Evolutionary conservation across 108 stramenopile genomes (phyloP), one percentile per base, ranked within the genome.

Genomic region (Cyclostephanos invisitatus): DNA sequence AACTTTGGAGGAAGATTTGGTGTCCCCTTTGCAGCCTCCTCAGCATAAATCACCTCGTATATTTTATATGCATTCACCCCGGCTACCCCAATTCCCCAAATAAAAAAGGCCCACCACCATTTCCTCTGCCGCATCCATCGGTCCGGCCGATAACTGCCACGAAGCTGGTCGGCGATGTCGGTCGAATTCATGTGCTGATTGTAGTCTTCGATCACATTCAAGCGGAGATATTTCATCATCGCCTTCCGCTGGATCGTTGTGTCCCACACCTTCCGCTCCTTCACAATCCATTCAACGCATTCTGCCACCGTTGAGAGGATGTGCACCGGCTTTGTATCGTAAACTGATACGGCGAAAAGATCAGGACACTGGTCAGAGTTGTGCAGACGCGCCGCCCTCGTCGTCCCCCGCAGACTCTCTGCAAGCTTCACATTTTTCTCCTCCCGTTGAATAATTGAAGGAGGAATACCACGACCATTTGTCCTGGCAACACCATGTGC

Each of bases 81-180:
- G 2, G 46, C 58, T 2, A 64, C 62, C 20, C 63, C 70, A 48
- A 79, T 51, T 46, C 48, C 72, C 74, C 80, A 81, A 18, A 69
- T 32, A 25, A 60, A 65, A 37, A 70, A 63, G 20, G 68, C 20
- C 80, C 74, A 81, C 80, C 80, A 81, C 74, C 80, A 81, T 47
- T 81, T 81, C 2, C 51, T 20, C 17, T 75, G 62, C 5, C 62
- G 7, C 21, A 75, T 55, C 73, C 73, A 72, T 14, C 63, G 53
- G 35, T 81, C 73, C 2, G 29, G 62, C 3, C 74, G 35, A 29
- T 75, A 81, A 3, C 11, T 46, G 38, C 70, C 70, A 6, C 68
- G 37, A 28, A 80, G 32, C 53, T 81, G 74, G 50, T 75, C 68
- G 6, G 74, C 49, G 12, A 81, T 22, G 49, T 81, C 74, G 0